Conservation (phyloP, 192 early-diverging fungal species). For the Backusella mclennaniae region DNA sequence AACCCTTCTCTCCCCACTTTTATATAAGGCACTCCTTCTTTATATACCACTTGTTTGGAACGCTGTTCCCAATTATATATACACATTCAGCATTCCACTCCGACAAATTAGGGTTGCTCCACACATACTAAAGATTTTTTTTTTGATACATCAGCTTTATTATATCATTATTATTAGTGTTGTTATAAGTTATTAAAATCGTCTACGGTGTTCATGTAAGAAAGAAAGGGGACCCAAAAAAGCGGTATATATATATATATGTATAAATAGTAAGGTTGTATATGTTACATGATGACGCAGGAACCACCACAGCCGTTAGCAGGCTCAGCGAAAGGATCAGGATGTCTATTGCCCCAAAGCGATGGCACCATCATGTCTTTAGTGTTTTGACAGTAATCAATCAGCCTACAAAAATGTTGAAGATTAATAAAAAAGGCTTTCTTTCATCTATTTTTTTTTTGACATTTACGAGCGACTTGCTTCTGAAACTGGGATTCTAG, state of each 20-base stretch:
- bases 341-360: background rate
- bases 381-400: conserved; percentile 13
- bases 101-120: no score
- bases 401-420: background rate
- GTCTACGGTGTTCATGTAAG: background rate
- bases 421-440: background rate
- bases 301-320: conserved; percentile 6
- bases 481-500: conserved; percentile 73
- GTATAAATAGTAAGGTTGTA: background rate
- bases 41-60: no score
- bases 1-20: no score
- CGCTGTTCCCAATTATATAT: no score
- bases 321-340: conserved; percentile 2
- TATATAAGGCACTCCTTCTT: no score
- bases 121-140: no score
- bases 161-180: no score
- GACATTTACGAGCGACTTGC: conserved; percentile 49
- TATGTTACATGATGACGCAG: background rate
- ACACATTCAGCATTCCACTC: no score
- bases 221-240: background rate
- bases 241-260: background rate
- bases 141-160: no score
- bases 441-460: no score
- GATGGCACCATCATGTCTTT: conserved; percentile 7
- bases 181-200: no score